A percentile compares a stretch with the other conserved stretches of the same genome.
phyloP scores from a whole-genome alignment of 139 green algal species.

The Chlorella sp. region DNA sequence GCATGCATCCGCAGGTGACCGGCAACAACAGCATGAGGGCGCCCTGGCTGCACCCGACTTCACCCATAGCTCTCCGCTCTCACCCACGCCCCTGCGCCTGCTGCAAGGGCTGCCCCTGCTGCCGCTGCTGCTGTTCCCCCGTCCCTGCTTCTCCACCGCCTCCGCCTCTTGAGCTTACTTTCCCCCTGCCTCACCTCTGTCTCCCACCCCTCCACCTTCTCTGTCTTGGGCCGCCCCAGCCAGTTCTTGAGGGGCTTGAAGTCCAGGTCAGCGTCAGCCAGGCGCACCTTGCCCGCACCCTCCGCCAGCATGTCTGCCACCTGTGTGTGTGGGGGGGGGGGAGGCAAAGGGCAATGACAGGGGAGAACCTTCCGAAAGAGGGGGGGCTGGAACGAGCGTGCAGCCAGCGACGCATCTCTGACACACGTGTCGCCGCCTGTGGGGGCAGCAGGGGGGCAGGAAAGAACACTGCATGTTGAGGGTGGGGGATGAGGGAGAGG shows the following conservation, averaged over 20 bases:
- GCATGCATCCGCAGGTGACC: no score
- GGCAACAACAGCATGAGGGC: no score
- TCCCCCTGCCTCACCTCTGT: background rate
- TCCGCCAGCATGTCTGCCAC: conserved; percentile 42
- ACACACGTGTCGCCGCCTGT: no score
- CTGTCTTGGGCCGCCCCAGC: conserved; percentile 52
- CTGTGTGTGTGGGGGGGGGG: conserved; percentile 3
- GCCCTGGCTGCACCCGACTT: background rate
- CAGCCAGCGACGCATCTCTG: no score
- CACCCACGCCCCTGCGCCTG: background rate
- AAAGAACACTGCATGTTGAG: no score
- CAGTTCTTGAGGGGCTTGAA: conserved; percentile 52
- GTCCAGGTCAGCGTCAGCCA: conserved; percentile 50
- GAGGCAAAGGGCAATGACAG: background rate
- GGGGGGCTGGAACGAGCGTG: no score
- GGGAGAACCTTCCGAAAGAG: no score
- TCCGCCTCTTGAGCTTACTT: no score
- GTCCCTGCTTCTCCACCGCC: background rate
- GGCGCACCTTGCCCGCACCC: conserved; percentile 48
- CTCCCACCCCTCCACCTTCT: conserved; percentile 58
- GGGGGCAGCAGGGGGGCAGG: no score
- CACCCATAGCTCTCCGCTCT: background rate
- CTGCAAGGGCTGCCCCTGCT: background rate
- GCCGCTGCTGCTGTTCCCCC: no score
- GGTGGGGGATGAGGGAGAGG: no score